These are phyloP conservation scores for Teunomyces tritomae DNA, from an alignment of 805 yeast genomes.

Conservation along the genomic window DNA sequence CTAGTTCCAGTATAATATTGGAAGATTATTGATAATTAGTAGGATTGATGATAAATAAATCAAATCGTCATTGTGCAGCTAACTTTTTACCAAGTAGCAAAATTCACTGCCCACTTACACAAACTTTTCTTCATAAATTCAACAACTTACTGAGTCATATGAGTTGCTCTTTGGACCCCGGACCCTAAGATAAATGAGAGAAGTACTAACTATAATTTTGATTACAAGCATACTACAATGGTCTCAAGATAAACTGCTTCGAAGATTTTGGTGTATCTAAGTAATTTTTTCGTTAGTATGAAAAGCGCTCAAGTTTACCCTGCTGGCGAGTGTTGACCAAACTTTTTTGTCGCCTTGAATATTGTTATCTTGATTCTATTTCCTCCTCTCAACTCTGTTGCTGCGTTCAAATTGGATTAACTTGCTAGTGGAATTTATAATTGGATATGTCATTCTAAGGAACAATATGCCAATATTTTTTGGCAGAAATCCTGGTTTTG, in stretches of 20 bases:
- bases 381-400: slow-evolving; percentile 25
- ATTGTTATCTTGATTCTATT: slow-evolving; percentile 33
- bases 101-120: slow-evolving; percentile 21
- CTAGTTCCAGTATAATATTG: slow-evolving; percentile 17
- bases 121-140: too few species aligned
- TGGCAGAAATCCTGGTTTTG: slow-evolving; percentile 52
- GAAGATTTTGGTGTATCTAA: slow-evolving; percentile 30
- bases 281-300: slow-evolving; percentile 22
- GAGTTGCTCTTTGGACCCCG: too few species aligned
- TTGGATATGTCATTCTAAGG: slow-evolving; percentile 39
- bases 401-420: slow-evolving; percentile 33
- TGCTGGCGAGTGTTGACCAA: slow-evolving; percentile 37
- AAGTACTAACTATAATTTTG: slow-evolving; percentile 30
- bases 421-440: slow-evolving; percentile 35
- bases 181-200: slow-evolving; percentile 16
- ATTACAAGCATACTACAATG: slow-evolving; percentile 32
- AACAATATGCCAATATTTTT: slow-evolving; percentile 39
- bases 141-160: too few species aligned
- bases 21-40: neutral
- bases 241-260: slow-evolving; percentile 20
- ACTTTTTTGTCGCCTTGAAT: slow-evolving; percentile 32
- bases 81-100: slow-evolving; percentile 21
- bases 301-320: slow-evolving; percentile 18
- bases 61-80: slow-evolving; percentile 17
- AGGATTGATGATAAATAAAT: slow-evolving; percentile 16